phyloP scores from a whole-genome alignment of 768 basidiomycete genomes.

The Kwoniella botswanensis region DNA sequence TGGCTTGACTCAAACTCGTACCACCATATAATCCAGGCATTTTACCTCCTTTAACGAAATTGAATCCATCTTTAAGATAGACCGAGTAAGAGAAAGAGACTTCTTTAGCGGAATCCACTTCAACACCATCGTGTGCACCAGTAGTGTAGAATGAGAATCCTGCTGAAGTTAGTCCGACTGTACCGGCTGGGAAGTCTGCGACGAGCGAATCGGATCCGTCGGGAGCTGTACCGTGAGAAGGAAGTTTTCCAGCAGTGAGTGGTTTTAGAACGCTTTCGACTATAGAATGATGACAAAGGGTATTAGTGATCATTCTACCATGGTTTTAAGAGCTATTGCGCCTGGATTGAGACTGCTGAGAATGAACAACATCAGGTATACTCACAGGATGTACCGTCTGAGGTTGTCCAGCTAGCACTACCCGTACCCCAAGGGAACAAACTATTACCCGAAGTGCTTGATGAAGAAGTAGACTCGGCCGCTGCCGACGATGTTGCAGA shows the following conservation, averaged over 20 bases:
- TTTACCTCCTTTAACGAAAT: conserved; percentile 73
- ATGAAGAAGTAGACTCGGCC: conserved; percentile 27
- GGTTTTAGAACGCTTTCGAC: conserved; percentile 49
- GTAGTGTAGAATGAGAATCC: conserved; percentile 76
- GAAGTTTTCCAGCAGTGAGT: conserved; percentile 43
- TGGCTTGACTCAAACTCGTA: conserved; percentile 62
- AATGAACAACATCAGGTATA: not conserved
- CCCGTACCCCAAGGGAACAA: conserved; percentile 28
- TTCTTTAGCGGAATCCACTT: conserved; percentile 68
- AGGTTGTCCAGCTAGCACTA: conserved; percentile 23
- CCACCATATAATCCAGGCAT: conserved; percentile 72
- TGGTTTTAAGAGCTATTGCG: too few relatives aligned
- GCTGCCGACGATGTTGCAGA: conserved; percentile 13
- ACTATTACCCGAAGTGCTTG: not conserved
- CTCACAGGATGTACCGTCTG: conserved; percentile 16
- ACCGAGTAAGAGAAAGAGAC: conserved; percentile 73
- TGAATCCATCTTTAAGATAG: conserved; percentile 68
- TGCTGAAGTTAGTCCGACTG: conserved; percentile 29
- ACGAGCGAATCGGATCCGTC: conserved; percentile 46
- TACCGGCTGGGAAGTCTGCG: conserved; percentile 41
- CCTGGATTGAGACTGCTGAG: too few relatives aligned
- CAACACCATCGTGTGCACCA: conserved; percentile 65
- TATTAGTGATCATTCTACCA: not conserved
- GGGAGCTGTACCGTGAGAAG: conserved; percentile 35
- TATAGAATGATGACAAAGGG: conserved; percentile 7